Percentiles rank a stretch among this genome's conserved stretches.
phyloP scores from a whole-genome alignment of 139 green algal species.

The Coelastrella sp. region DNA sequence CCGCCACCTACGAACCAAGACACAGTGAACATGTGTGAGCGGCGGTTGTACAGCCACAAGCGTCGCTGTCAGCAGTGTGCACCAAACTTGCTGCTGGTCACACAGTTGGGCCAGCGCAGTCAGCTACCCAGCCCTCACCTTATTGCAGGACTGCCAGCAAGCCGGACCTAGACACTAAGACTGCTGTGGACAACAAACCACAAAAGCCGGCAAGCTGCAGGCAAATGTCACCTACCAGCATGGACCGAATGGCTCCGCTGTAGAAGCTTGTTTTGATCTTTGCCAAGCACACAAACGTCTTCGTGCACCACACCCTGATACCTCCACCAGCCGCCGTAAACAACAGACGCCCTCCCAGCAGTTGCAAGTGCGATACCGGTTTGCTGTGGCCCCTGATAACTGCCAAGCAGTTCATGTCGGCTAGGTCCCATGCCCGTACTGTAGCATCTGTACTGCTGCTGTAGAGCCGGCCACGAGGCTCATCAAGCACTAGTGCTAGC shows the following conservation, averaged over 20 bases:
- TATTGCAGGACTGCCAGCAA: too few species aligned
- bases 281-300: conserved; percentile 57
- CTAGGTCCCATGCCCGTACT: conserved; percentile 63
- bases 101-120: too few species aligned
- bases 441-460: conserved; percentile 71
- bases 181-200: too few species aligned
- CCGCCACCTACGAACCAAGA: conserved; percentile 26
- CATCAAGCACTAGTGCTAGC: conserved; percentile 66
- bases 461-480: conserved; percentile 69
- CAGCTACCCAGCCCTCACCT: too few species aligned
- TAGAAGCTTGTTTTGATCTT: conserved; percentile 55
- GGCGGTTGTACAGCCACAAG: too few species aligned
- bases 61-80: too few species aligned
- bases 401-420: conserved; percentile 49
- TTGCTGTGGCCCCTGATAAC: conserved; percentile 78
- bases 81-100: too few species aligned
- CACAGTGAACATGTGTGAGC: neutral
- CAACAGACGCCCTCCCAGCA: conserved; percentile 64
- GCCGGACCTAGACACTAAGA: too few species aligned
- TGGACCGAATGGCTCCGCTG: conserved; percentile 61
- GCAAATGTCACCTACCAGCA: conserved; percentile 45
- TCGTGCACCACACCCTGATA: conserved; percentile 84
- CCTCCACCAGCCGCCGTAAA: conserved; percentile 76
- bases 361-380: conserved; percentile 75
- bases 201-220: neutral